A percentile compares a stretch with the other conserved stretches of the same genome.
Conservation (phyloP, 2,329 filamentous ascomycete species). For the Camillea tinctor region DNA sequence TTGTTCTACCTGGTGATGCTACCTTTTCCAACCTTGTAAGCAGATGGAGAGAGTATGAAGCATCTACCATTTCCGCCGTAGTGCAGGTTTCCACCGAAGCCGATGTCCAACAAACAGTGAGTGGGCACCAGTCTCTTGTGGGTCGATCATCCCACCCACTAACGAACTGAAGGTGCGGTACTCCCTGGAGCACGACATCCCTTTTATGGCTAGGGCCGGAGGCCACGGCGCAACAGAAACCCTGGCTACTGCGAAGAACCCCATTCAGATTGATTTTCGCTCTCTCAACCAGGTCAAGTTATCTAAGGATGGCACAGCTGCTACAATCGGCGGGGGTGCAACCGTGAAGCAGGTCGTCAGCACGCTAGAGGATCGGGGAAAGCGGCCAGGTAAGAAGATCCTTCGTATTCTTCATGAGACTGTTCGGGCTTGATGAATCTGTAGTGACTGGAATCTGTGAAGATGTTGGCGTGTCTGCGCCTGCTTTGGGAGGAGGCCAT, state of each 20-base stretch:
- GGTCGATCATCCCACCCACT: not conserved
- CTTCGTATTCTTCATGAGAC: not conserved
- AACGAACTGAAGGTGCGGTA: constrained; percentile 17
- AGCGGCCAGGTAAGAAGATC: constrained; percentile 26
- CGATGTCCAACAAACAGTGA: constrained; percentile 23
- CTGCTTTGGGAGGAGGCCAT: constrained; percentile 44
- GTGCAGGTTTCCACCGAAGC: constrained; percentile 20
- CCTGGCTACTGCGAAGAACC: constrained; percentile 14
- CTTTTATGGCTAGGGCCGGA: constrained; percentile 24
- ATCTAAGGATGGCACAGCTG: constrained; percentile 27
- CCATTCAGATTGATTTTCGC: constrained; percentile 27
- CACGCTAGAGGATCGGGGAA: constrained; percentile 27
- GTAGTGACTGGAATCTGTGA: constrained; percentile 51
- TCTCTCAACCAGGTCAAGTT: constrained; percentile 28
- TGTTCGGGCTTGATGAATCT: constrained; percentile 2
- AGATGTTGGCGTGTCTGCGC: constrained; percentile 48
- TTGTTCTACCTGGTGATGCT: not conserved
- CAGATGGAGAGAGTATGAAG: constrained; percentile 18
- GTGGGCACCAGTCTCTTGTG: not conserved
- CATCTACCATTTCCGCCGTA: constrained; percentile 18
- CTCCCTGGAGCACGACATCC: constrained; percentile 13
- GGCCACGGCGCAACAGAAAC: constrained; percentile 26
- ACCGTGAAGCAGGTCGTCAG: constrained; percentile 27
- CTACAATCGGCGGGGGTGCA: constrained; percentile 32
- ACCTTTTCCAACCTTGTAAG: constrained; percentile 7